Base-by-base conservation (phyloP, 805 yeast genomes). In the Yarrowia sp. region DNA sequence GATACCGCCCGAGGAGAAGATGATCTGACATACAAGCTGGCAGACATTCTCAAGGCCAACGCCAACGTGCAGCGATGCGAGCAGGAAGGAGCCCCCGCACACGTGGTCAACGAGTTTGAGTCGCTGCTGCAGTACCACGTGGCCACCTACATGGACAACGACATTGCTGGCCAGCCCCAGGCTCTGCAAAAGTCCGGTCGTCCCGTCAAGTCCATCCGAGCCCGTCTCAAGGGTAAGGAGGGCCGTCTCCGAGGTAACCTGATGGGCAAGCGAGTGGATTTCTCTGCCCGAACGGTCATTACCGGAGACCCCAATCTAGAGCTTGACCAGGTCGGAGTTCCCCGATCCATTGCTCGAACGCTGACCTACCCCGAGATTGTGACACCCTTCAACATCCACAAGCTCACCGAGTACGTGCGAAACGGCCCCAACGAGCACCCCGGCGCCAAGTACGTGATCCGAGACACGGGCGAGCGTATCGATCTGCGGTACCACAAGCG, bases 371-470 rank as follows among this genome's bases (percentile, higher is more conserved):
- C 99, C 11, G 99, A 95, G 79, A 90, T 92, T 69, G 99, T 95
- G 35, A 95, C 99, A 2, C 99, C 98, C 8, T 95, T 92, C 80
- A 95, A 95, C 78, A 95, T 95, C 73, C 97, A 95, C 78, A 87
- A 91, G 73, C 83, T 95, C 74, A 94, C 98, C 1, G 97, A 92
- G 79, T 84, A 88, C 74, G 99, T 95, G 26, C 89, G 97, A 73
- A 95, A 95, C 79, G 99, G 99, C 71, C 99, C 99, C 38, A 95
- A 94, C 77, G 98, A 95, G 79, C 99, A 95, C 76, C 99, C 99
- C 1, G 99, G 99, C 85, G 99, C 99, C 19, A 94, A 94, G 77
- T 95, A 95, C 78, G 97, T 95, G 63, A 94, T 95, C 71, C 89
- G 99, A 82, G 99, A 95, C 76, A 92, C 96, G 61, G 99, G 99